Evolutionary conservation across 768 basidiomycete species (phyloP).

Genomic region (Boletus speciosus): DNA sequence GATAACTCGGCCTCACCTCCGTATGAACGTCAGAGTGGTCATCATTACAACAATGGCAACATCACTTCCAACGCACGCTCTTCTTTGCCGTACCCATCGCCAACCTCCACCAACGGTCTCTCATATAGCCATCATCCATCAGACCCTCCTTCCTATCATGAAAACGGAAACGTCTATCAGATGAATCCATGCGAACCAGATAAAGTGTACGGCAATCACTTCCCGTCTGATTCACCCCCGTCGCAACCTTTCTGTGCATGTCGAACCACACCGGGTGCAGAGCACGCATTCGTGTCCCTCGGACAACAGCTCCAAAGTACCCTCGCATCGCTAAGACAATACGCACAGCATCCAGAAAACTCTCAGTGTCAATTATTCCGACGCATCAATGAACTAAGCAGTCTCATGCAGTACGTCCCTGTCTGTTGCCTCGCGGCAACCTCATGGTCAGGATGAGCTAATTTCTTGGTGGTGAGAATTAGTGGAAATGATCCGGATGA

Average conservation of each 20-base stretch:
- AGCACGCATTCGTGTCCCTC: slow-evolving; percentile 56
- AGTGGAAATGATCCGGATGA: slow-evolving; percentile 53
- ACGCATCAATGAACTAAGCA: slow-evolving; percentile 58
- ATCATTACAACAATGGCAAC: slow-evolving; percentile 32
- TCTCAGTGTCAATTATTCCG: slow-evolving; percentile 54
- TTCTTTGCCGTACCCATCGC: slow-evolving; percentile 34
- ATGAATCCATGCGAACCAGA: slow-evolving; percentile 34
- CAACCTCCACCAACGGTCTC: slow-evolving; percentile 33
- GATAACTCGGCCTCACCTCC: slow-evolving; percentile 38
- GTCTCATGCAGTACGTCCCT: slow-evolving; percentile 61
- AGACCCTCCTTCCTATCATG: slow-evolving; percentile 32
- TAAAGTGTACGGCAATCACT: slow-evolving; percentile 34
- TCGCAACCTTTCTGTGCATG: slow-evolving; percentile 54
- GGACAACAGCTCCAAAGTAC: slow-evolving; percentile 62
- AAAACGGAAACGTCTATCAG: slow-evolving; percentile 36
- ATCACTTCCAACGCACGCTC: slow-evolving; percentile 25
- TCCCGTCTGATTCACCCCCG: slow-evolving; percentile 29
- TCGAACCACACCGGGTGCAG: slow-evolving; percentile 57
- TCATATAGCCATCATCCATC: slow-evolving; percentile 33
- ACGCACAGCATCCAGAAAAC: slow-evolving; percentile 52
- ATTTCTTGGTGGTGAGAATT: slow-evolving; percentile 31
- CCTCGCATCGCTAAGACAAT: slow-evolving; percentile 55
- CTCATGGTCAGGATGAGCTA: slow-evolving; percentile 34
- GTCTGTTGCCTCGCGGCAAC: slow-evolving; percentile 30
- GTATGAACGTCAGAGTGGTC: slow-evolving; percentile 33